Percentiles rank a stretch among this genome's conserved stretches.
These are phyloP conservation scores for Drosera capensis DNA, from an alignment of 148 eudicot species.

Conservation along the genomic window DNA sequence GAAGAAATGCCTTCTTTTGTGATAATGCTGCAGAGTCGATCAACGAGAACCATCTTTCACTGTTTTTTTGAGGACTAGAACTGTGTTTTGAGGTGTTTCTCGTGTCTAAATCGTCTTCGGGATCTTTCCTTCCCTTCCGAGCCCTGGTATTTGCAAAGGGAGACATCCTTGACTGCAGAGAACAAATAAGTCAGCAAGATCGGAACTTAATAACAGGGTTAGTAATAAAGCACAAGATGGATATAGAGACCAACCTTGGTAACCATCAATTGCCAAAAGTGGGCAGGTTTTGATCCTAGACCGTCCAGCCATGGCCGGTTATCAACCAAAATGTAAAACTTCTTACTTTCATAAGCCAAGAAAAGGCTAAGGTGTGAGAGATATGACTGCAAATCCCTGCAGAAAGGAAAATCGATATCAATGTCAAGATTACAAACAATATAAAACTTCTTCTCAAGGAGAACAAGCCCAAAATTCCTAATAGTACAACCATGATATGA, in stretches of 20 bases:
- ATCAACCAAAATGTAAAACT: slow-evolving; percentile 80
- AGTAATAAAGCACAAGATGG: slow-evolving; percentile 2
- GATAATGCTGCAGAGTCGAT: slow-evolving; percentile 66
- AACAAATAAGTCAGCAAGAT: slow-evolving; percentile 4
- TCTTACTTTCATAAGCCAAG: slow-evolving; percentile 64
- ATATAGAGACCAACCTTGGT: slow-evolving; percentile 47
- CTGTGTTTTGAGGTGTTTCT: slow-evolving; percentile 18
- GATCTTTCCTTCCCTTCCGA: slow-evolving; percentile 36
- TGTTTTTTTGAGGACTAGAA: slow-evolving; percentile 25
- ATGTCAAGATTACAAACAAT: no score
- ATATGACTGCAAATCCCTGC: slow-evolving; percentile 94
- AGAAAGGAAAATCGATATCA: no score
- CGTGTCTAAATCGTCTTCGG: slow-evolving; percentile 25
- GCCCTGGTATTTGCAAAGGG: slow-evolving; percentile 86
- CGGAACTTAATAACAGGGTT: not conserved
- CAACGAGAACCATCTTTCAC: slow-evolving; percentile 58
- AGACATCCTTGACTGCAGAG: slow-evolving; percentile 72
- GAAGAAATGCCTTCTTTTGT: slow-evolving; percentile 58
- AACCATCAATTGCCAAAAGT: slow-evolving; percentile 95
- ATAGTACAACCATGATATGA: no score
- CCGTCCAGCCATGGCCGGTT: slow-evolving; percentile 90
- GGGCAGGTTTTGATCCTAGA: slow-evolving; percentile 69
- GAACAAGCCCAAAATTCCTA: no score
- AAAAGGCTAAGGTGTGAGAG: slow-evolving; percentile 83
- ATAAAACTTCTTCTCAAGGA: no score